Conservation (phyloP, 1,284 basidiomycete genomes). For the Trichosporon sp. region DNA sequence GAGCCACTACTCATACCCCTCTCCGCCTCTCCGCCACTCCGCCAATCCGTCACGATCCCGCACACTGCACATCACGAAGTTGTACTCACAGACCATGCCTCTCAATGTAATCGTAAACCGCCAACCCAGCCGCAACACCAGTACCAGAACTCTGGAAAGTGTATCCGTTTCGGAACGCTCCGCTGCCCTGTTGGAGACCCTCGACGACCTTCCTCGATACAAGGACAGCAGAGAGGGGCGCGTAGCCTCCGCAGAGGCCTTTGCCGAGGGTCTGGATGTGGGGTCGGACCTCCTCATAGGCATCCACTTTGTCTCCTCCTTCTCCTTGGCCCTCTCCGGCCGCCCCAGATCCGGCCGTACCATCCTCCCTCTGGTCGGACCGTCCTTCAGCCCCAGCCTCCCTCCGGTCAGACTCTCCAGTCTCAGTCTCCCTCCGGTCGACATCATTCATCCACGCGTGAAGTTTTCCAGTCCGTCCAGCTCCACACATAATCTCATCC, state of each 20-base stretch:
- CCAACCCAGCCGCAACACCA: conserved; percentile 68
- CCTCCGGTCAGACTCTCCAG: too few species aligned
- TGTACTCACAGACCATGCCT: conserved; percentile 18
- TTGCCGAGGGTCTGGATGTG: conserved; percentile 82
- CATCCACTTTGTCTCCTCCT: not conserved
- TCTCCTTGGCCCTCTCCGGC: conserved; percentile 1
- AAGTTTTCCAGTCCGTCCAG: conserved; percentile 68
- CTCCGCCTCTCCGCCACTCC: too few species aligned
- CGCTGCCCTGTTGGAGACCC: conserved; percentile 61
- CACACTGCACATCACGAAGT: too few species aligned
- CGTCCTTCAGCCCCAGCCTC: too few species aligned
- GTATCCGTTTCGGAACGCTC: conserved; percentile 63
- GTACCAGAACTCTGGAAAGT: conserved; percentile 77
- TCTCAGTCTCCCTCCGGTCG: too few species aligned
- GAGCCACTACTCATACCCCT: too few species aligned
- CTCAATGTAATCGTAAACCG: conserved; percentile 51
- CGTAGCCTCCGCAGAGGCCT: conserved; percentile 79
- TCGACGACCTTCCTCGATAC: conserved; percentile 65
- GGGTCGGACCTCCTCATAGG: conserved; percentile 50
- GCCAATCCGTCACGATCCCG: too few species aligned
- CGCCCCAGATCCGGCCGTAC: too few species aligned
- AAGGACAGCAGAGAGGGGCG: conserved; percentile 71
- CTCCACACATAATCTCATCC: conserved; percentile 81
- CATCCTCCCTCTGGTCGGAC: too few species aligned
- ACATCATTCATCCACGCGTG: conserved; percentile 79